phyloP scores from a whole-genome alignment of 768 basidiomycete species.

The Kondoa subrosea region DNA sequence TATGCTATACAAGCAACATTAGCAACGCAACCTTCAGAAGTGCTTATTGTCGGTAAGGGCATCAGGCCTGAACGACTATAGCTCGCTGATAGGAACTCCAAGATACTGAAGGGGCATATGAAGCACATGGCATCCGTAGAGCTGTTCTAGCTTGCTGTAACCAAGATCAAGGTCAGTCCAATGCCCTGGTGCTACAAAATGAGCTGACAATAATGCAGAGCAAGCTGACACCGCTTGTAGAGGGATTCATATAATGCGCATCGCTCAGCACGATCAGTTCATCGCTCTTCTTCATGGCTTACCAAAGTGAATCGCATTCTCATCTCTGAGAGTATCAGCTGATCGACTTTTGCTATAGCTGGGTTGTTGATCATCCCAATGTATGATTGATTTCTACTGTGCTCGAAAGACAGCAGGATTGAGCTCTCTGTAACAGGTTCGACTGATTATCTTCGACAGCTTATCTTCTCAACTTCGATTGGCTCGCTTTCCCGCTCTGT shows the following conservation, averaged over 20 bases:
- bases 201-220: background rate
- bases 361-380: background rate
- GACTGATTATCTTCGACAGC: constrained; percentile 2
- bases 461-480: background rate
- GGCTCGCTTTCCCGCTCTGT: background rate
- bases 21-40: background rate
- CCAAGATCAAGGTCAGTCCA: background rate
- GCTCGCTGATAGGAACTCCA: background rate
- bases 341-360: background rate
- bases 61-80: background rate
- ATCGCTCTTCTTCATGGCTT: background rate
- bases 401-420: background rate
- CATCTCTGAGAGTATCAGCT: background rate
- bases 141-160: background rate
- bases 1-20: background rate
- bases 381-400: background rate
- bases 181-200: background rate
- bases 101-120: background rate
- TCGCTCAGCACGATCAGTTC: background rate
- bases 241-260: background rate
- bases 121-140: background rate
- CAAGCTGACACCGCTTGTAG: background rate
- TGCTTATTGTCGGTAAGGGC: constrained; percentile 7
- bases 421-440: background rate
- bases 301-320: background rate